Percentiles rank a stretch among this genome's conserved stretches.
phyloP scores from a whole-genome alignment of 164 flowering plant species.

The Paratinospora sagittata region DNA sequence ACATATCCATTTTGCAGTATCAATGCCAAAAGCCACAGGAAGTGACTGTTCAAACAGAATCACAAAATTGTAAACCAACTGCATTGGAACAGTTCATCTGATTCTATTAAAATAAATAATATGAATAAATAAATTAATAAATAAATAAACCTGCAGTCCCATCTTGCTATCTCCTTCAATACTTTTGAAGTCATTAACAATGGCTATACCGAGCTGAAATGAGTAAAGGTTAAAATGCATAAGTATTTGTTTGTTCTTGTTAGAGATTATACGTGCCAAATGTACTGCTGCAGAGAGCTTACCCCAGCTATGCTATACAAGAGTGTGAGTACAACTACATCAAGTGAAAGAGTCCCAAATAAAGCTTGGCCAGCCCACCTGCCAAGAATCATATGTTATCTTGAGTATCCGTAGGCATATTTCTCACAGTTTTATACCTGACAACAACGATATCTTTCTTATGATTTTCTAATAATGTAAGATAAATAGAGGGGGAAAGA shows the following conservation, averaged over 20 bases:
- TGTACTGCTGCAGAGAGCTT: conserved; percentile 9
- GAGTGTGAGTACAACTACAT: conserved; percentile 76
- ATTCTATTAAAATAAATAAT: background rate
- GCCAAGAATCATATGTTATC: conserved; percentile 3
- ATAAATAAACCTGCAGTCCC: conserved; percentile 70
- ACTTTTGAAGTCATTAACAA: conserved; percentile 96
- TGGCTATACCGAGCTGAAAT: conserved; percentile 87
- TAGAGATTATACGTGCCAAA: background rate
- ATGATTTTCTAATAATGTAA: background rate
- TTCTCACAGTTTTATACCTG: too few species aligned
- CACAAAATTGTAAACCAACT: background rate
- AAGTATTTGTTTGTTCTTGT: background rate
- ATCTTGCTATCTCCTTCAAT: conserved; percentile 89
- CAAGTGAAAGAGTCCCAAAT: conserved; percentile 92
- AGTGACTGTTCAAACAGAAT: conserved; percentile 52
- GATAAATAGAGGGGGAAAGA: background rate
- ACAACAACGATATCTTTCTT: too few species aligned
- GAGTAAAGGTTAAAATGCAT: conserved; percentile 6
- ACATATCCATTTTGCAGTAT: conserved; percentile 97
- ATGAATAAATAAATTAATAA: background rate
- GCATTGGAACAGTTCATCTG: background rate
- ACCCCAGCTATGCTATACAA: conserved; percentile 98
- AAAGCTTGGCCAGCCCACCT: conserved; percentile 99
- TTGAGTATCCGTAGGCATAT: too few species aligned
- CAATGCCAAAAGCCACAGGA: conserved; percentile 95